Evolutionary conservation across 208 protist genomes (phyloP), one percentile per base, ranked within the genome.

Genomic region (Kentomonas sorsogonicus): DNA sequence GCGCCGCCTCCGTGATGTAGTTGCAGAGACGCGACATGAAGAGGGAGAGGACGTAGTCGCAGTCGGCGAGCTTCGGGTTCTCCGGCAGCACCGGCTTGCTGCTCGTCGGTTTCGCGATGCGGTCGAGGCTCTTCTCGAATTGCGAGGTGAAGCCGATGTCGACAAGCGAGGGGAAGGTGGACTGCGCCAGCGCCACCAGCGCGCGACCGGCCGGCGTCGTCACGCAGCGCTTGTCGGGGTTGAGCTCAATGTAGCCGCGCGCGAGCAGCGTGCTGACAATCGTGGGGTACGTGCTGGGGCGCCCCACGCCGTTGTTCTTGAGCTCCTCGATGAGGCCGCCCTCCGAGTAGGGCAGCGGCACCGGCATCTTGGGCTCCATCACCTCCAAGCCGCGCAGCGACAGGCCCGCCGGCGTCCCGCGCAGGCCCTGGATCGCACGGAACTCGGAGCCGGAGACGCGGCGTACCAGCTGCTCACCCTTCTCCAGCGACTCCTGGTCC

Each of bases 231-330:
- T 83, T 85, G 44, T 87, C 77, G n/a, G n/a, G n/a, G 53, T 83
- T 86, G 15, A 95, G 73, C 30, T 60, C 74, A 36, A 95, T 91
- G 74, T 95, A 95, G 44, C 85, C 80, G 30, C 89, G 82, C 39
- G 78, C 67, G 9, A 92, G 54, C 0, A 95, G 81, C 31, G 85
- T 95, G 74, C 91, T 91, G 25, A 95, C 79, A 41, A 95, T 95
- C 69, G 79, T 85, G 22, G 89, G 85, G 60, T 95, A 95, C n/a
- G 89, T 95, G 69, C 85, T 93, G 23, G 89, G 89, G 23, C 89
- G 76, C 15, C 89, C 89, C 16, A 95, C 85, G 53, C 85, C 89
- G 63, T 93, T 80, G 41, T 79, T 79, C 62, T 83, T 86, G 33
- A 95, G 85, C 56, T 95, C 77, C 55, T 91, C 84, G 63, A 95